Conservation (phyloP, 345 rosid species). For the Toxicodendron radicans region DNA sequence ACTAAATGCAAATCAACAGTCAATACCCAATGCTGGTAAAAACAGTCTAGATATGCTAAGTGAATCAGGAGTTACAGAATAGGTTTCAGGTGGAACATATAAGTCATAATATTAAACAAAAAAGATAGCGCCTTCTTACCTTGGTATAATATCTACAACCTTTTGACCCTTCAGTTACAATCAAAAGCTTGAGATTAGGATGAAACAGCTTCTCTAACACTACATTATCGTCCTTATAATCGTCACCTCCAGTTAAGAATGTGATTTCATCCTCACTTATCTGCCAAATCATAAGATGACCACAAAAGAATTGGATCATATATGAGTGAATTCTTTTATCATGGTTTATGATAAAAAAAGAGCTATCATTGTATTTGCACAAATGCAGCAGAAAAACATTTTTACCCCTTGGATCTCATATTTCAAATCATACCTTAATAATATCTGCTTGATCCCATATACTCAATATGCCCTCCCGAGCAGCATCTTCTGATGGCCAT, state of each 20-base stretch:
- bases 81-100: background rate
- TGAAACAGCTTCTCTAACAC: conserved; percentile 71
- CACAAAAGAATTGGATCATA: conserved; percentile 7
- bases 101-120: background rate
- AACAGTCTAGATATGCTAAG: background rate
- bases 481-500: conserved; percentile 93
- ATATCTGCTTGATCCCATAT: conserved; percentile 92
- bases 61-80: background rate
- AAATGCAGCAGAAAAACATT: background rate
- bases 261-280: conserved; percentile 91
- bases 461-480: conserved; percentile 76
- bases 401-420: background rate
- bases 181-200: conserved; percentile 78
- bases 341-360: background rate
- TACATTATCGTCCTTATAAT: conserved; percentile 61
- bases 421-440: conserved; percentile 61
- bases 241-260: conserved; percentile 69
- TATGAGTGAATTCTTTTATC: background rate
- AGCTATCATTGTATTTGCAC: background rate
- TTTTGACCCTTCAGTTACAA: conserved; percentile 85
- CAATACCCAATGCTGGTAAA: background rate
- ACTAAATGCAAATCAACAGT: background rate
- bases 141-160: conserved; percentile 96
- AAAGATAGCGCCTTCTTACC: conserved; percentile 38
- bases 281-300: conserved; percentile 39